Evolutionary conservation across 441 rosid species (phyloP).

Genomic region (Pelargonium fulgidum): DNA sequence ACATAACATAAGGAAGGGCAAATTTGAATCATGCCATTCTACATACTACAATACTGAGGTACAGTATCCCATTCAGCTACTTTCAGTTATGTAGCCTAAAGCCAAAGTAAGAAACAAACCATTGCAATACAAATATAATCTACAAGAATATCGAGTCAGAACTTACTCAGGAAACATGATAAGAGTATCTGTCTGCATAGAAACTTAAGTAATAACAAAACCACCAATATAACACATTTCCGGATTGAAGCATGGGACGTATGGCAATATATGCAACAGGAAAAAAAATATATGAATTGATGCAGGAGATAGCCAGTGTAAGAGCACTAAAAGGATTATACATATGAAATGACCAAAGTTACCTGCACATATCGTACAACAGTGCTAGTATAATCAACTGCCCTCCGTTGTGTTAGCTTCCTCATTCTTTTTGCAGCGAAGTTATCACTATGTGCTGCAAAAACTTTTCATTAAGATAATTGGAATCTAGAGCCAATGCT

Average conservation of each 20-base stretch:
- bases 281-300: not conserved
- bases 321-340: slow-evolving; percentile 2
- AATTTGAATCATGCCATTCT: not conserved
- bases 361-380: slow-evolving; percentile 89
- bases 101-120: not conserved
- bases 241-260: not conserved
- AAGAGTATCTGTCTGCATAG: not conserved
- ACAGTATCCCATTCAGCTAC: slow-evolving; percentile 1
- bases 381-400: slow-evolving; percentile 92
- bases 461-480: slow-evolving; percentile 11
- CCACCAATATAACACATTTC: not conserved
- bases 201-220: not conserved
- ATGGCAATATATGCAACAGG: not conserved
- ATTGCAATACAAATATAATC: not conserved
- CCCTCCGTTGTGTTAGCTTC: slow-evolving; percentile 85
- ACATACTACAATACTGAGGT: not conserved
- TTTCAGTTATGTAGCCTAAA: not conserved
- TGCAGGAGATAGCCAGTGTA: not conserved
- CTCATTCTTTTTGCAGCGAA: slow-evolving; percentile 86
- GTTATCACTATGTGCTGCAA: slow-evolving; percentile 55
- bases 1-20: not conserved
- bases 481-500: not conserved
- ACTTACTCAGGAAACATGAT: not conserved
- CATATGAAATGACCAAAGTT: slow-evolving; percentile 9
- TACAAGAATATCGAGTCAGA: not conserved